Evolutionary conservation across 345 rosid genomes (phyloP).

Genomic region (Salix exigua): DNA sequence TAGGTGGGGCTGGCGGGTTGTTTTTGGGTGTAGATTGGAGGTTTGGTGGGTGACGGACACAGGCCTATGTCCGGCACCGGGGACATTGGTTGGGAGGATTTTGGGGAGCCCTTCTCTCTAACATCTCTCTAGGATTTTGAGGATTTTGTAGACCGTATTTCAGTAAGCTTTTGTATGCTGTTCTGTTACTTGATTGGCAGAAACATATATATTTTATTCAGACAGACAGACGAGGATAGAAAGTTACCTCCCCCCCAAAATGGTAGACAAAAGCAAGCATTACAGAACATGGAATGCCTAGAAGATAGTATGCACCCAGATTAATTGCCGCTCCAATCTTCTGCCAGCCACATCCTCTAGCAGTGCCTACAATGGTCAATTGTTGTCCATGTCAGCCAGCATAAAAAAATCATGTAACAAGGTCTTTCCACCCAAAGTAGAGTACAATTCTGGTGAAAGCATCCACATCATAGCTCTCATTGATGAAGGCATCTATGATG

Average conservation of each 20-base stretch:
- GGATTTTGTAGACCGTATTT: background rate
- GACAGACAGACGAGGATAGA: background rate
- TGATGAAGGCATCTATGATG: too few species aligned
- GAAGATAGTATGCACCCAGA: slow-evolving; percentile 51
- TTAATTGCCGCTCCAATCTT: slow-evolving; percentile 51
- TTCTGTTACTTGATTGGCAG: too few species aligned
- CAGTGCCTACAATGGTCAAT: slow-evolving; percentile 28
- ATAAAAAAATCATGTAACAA: background rate
- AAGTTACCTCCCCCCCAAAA: slow-evolving; percentile 32
- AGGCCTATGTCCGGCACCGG: too few species aligned
- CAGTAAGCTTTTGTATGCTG: background rate
- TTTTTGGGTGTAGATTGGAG: too few species aligned
- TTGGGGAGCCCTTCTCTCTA: too few species aligned
- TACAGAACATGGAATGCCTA: slow-evolving; percentile 40
- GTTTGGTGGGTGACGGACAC: too few species aligned
- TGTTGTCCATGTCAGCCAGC: background rate
- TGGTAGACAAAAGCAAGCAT: slow-evolving; percentile 15
- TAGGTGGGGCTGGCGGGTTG: too few species aligned
- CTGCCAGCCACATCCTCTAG: slow-evolving; percentile 68
- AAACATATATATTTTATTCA: background rate
- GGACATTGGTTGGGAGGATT: too few species aligned
- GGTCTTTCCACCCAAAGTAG: too few species aligned
- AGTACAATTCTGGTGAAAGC: too few species aligned
- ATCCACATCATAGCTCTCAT: too few species aligned
- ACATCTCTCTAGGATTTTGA: too few species aligned